Conservation (phyloP, 345 rosid species). For the Camelina sativa region DNA sequence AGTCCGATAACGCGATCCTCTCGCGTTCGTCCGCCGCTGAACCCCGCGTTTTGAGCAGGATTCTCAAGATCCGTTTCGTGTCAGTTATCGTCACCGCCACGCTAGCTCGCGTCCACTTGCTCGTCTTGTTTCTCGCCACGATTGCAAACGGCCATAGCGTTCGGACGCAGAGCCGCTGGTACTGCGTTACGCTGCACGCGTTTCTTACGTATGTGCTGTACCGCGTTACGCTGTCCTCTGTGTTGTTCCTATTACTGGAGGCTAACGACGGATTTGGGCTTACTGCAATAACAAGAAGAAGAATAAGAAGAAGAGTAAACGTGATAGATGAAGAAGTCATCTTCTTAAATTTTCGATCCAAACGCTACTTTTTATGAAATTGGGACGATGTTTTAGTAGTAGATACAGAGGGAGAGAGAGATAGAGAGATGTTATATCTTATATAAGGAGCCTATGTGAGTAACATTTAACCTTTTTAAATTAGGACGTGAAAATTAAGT, state of each 20-base stretch:
- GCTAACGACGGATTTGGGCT: slow-evolving; percentile 29
- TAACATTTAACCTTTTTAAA: neutral
- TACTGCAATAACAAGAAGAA: slow-evolving; percentile 37
- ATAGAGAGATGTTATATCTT: neutral
- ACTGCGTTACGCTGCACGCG: slow-evolving; percentile 77
- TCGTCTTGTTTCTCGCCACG: slow-evolving; percentile 59
- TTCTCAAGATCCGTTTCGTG: slow-evolving; percentile 48
- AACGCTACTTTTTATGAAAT: slow-evolving; percentile 9
- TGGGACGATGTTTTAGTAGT: neutral
- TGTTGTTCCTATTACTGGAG: neutral
- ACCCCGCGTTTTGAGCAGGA: slow-evolving; percentile 39
- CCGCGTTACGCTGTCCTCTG: slow-evolving; percentile 23
- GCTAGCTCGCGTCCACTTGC: slow-evolving; percentile 81
- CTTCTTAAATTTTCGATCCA: neutral
- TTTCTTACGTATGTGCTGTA: slow-evolving; percentile 54
- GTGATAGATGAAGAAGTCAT: slow-evolving; percentile 8
- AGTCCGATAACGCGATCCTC: slow-evolving; percentile 61
- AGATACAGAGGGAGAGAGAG: neutral
- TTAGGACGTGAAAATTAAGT: slow-evolving; percentile 30
- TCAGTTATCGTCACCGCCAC: slow-evolving; percentile 71
- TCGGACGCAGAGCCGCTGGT: slow-evolving; percentile 58
- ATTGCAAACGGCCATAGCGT: slow-evolving; percentile 68
- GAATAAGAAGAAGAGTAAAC: slow-evolving; percentile 32
- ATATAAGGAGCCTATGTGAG: neutral
- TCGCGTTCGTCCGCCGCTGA: slow-evolving; percentile 35